A percentile compares a stretch with the other conserved stretches of the same genome.
phyloP scores from a whole-genome alignment of 1,284 basidiomycete species.

The Vanrija sp. region DNA sequence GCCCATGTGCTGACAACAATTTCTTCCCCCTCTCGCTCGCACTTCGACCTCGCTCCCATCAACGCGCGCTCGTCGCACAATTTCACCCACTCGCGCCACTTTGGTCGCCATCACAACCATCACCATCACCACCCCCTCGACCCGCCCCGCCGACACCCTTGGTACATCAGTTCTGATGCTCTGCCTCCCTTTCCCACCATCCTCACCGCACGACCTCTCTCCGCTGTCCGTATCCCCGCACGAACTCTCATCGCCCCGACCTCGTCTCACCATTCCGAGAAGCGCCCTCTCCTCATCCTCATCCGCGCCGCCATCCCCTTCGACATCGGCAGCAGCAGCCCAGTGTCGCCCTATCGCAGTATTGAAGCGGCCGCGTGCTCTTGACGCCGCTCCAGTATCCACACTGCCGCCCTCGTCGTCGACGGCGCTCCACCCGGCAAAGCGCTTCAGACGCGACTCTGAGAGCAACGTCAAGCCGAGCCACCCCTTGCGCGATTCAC shows the following conservation, averaged over 20 bases:
- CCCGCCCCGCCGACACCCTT: too few species aligned
- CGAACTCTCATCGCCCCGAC: background rate
- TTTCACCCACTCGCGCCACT: background rate
- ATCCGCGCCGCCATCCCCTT: background rate
- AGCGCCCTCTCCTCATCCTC: background rate
- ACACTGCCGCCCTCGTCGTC: too few species aligned
- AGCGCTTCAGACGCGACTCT: too few species aligned
- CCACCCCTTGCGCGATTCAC: too few species aligned
- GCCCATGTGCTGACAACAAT: too few species aligned
- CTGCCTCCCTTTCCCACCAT: background rate
- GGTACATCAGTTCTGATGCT: conserved; percentile 7
- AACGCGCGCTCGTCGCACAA: background rate
- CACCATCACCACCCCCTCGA: background rate
- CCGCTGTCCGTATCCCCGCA: background rate
- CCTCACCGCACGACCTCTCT: conserved; percentile 4
- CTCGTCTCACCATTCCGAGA: background rate
- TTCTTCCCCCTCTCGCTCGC: background rate
- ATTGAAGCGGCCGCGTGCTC: too few species aligned
- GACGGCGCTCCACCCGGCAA: too few species aligned
- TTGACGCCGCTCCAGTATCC: too few species aligned
- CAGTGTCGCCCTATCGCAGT: too few species aligned
- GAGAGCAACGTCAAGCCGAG: too few species aligned
- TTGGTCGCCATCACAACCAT: background rate
- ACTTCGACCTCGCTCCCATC: background rate
- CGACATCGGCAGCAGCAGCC: background rate